Evolutionary conservation across 2,329 filamentous ascomycete genomes (phyloP).

Genomic region (Penicillium olsonii): DNA sequence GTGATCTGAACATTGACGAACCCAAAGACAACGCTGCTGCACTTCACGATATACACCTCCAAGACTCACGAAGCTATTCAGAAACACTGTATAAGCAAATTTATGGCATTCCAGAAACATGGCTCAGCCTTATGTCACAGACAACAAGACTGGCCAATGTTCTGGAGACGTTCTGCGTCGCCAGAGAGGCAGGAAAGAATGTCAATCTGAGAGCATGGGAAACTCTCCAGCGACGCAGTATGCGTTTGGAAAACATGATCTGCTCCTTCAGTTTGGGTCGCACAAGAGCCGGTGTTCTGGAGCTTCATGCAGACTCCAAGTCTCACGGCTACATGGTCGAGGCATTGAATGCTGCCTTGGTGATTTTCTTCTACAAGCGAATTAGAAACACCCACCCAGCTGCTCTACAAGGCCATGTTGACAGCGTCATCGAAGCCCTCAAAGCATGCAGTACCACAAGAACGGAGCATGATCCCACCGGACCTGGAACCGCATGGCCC

Average conservation of each 20-base stretch:
- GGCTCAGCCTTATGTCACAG: constrained; percentile 48
- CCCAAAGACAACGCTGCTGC: constrained; percentile 35
- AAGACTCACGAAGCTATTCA: constrained; percentile 35
- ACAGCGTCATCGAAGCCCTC: constrained; percentile 36
- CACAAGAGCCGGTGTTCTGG: constrained; percentile 8
- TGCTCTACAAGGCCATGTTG: constrained; percentile 42
- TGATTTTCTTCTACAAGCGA: constrained; percentile 47
- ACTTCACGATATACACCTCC: constrained; percentile 43
- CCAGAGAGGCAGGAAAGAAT: constrained; percentile 11
- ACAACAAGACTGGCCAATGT: constrained; percentile 47
- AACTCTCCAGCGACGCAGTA: constrained; percentile 29
- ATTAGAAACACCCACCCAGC: constrained; percentile 42
- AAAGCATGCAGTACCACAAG: constrained; percentile 31
- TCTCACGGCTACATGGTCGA: constrained; percentile 38
- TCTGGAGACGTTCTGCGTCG: constrained; percentile 29
- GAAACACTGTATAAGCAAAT: constrained; percentile 43
- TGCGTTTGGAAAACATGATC: constrained; percentile 36
- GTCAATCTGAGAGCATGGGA: constrained; percentile 28
- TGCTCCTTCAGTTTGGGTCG: constrained; percentile 31
- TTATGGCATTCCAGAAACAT: constrained; percentile 48
- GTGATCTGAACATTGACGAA: constrained; percentile 43
- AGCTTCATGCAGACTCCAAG: constrained; percentile 15
- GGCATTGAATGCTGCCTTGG: constrained; percentile 42
- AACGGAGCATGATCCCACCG: constrained; percentile 10
- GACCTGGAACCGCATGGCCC: constrained; percentile 40